phyloP scores from a whole-genome alignment of 2,329 filamentous ascomycete genomes.

The Xylogone sp. region DNA sequence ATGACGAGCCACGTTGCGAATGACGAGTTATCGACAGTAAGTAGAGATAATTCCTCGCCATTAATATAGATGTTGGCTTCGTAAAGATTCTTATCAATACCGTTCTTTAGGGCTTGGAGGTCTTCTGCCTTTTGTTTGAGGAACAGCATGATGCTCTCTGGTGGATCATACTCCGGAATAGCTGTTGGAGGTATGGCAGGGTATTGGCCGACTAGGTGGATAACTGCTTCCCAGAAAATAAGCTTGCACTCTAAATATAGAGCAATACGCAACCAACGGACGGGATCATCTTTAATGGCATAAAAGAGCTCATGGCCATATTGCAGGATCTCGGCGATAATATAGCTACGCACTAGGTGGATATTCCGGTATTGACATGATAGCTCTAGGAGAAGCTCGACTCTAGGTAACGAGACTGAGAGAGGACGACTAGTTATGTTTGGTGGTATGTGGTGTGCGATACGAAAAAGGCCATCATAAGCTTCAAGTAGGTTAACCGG shows the following conservation, averaged over 20 bases:
- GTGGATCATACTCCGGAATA: background rate
- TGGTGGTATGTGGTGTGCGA: slow-evolving; percentile 8
- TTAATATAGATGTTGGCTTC: slow-evolving; percentile 7
- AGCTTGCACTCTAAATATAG: slow-evolving; percentile 7
- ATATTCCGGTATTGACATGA: slow-evolving; percentile 9
- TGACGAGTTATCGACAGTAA: slow-evolving; percentile 16
- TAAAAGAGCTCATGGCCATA: slow-evolving; percentile 12
- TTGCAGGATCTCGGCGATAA: slow-evolving; percentile 9
- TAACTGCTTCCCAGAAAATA: slow-evolving; percentile 21
- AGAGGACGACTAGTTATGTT: slow-evolving; percentile 10
- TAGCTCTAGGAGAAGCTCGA: slow-evolving; percentile 5
- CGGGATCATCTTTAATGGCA: slow-evolving; percentile 13
- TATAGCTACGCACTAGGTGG: slow-evolving; percentile 4
- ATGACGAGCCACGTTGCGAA: slow-evolving; percentile 13
- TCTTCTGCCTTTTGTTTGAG: slow-evolving; percentile 12
- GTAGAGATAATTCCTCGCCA: slow-evolving; percentile 2
- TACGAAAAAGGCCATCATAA: slow-evolving; percentile 16
- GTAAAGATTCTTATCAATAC: slow-evolving; percentile 11
- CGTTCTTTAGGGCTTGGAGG: slow-evolving; percentile 5
- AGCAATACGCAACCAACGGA: slow-evolving; percentile 16
- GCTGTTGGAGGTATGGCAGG: slow-evolving; percentile 13
- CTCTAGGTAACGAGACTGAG: slow-evolving; percentile 10
- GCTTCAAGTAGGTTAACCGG: slow-evolving; percentile 4
- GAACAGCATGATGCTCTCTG: background rate
- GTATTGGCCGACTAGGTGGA: slow-evolving; percentile 19